Evolutionary conservation across 257 asterid genomes (phyloP), one percentile per base, ranked within the genome.

Genomic region (Scutellaria galericulata): DNA sequence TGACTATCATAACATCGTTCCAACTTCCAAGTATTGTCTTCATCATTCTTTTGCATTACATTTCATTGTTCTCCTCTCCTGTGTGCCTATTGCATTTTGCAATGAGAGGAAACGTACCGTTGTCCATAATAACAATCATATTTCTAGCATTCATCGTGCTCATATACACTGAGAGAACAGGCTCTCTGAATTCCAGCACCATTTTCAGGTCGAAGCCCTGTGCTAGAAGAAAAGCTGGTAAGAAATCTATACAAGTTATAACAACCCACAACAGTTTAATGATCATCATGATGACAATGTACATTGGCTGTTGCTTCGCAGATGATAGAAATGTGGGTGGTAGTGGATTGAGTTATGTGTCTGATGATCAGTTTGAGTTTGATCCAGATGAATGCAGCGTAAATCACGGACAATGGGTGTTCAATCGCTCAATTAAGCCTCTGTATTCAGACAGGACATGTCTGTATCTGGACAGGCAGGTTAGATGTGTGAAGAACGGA

Each of bases 341-440:
- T 44, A 81, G 75, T 63, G 86, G 82, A 10, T 51, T 86, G 63
- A 82, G 76, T 61, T 79, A 79, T 60, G 89, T 83, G 45, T 81
- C 82, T 6, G 95, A 87, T 68, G 93, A 82, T 45, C 65, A 86
- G 77, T 82, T 84, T 7, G 87, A 77, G 72, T 91, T 93, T 62
- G 94, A 89, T 80, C 89, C 94, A 0, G 89, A 93, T 27, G 96
- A 89, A 60, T 91, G 98, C 78, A 83, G 85, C 42, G 70, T 88
- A 14, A 75, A 57, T 42, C 83, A 81, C 14, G 98, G 98, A 9
- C 86, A 83, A 81, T 93, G 98, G 97, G 86, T 89, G 47, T 91
- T 79, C 35, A 89, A 93, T 60, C 75, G 85, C 20, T 81, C 96
- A 18, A 78, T 87, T 48, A 78, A 89, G 75, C 98, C 98, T 37